phyloP scores from a whole-genome alignment of 1,139 yeast genomes.

The Hansenula sp. region DNA sequence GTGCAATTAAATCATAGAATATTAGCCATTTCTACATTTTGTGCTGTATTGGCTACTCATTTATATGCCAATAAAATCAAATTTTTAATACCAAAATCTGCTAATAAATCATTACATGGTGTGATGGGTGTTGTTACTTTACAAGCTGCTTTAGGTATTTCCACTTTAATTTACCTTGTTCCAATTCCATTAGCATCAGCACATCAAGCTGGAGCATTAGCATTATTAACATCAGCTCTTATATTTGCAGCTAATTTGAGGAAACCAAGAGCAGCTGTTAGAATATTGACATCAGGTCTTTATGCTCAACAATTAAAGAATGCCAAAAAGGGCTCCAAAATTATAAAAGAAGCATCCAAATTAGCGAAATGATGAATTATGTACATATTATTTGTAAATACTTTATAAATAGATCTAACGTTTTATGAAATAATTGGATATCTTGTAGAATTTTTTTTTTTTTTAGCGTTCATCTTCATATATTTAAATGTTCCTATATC shows the following conservation, averaged over 20 bases:
- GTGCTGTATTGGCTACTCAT: constrained; percentile 62
- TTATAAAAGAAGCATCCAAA: constrained; percentile 29
- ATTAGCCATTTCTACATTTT: constrained; percentile 78
- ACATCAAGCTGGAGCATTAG: constrained; percentile 97
- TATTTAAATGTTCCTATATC: too few species aligned
- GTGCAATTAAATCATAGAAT: constrained; percentile 91
- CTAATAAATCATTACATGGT: constrained; percentile 53
- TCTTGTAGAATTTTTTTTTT: too few species aligned
- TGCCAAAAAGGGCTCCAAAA: constrained; percentile 26
- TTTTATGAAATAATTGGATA: too few species aligned
- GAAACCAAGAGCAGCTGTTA: constrained; percentile 53
- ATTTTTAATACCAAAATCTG: constrained; percentile 57
- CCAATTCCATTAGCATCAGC: constrained; percentile 92
- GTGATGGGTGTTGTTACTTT: constrained; percentile 78
- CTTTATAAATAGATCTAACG: background rate
- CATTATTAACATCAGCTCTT: constrained; percentile 74
- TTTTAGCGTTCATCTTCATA: too few species aligned
- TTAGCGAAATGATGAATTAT: constrained; percentile 28
- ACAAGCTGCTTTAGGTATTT: constrained; percentile 83
- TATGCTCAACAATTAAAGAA: constrained; percentile 23
- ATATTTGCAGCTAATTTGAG: constrained; percentile 66
- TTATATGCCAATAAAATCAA: constrained; percentile 55
- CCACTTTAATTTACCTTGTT: constrained; percentile 80
- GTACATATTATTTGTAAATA: too few species aligned
- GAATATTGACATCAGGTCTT: constrained; percentile 28